Base-by-base conservation (phyloP, 495 filamentous ascomycete genomes). In the Neurospora cerealis region DNA sequence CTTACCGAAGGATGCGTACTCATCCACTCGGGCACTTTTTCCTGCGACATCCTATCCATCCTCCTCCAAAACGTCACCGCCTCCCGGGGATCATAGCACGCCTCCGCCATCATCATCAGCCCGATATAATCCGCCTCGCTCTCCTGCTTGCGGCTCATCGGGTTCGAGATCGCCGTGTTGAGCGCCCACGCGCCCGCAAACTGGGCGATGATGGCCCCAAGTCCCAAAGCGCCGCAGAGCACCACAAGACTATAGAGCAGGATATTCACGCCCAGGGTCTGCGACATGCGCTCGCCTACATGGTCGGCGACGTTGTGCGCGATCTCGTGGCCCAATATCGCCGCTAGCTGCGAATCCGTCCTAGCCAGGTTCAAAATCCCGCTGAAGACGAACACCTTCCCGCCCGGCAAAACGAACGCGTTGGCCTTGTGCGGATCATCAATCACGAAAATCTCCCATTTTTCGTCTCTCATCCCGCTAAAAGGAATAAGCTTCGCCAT, bases 321-420 rank as follows among this genome's bases (percentile, higher is more conserved):
- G 73, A 98, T 97, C 83, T 98, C 95, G 80, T 98, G 95, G 7
- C 93, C 93, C 9, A 98, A 83, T 34, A 98, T 92, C 4, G 93
- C 89, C 17, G 95, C 95, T 21, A 98, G 82, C 1, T 91, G 93
- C 76, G 93, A 88, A 41, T 97, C 92, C 70, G 86, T 88, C 54
- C 83, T 72, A 69, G 92, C 92, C 19, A 97, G 84, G 2, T 89
- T 88, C 62, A 98, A 78, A 24, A 98, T 92, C 24, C 95, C 92
- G 42, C 89, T 92, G 75, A 92, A 97, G 6, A 98, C 95, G 77
- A 98, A 97, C 21, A 98, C 94, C 77, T 97, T 96, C 2, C 94
- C 95, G 79, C 93, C 94, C 4, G 95, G 95, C 46, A 97, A 85
- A 0, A 98, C 95, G 81, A 97, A 97, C 0, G 95, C 95, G 79